Base-by-base conservation (phyloP, 2,329 filamentous ascomycete genomes). In the Davidsoniella eucalypti region DNA sequence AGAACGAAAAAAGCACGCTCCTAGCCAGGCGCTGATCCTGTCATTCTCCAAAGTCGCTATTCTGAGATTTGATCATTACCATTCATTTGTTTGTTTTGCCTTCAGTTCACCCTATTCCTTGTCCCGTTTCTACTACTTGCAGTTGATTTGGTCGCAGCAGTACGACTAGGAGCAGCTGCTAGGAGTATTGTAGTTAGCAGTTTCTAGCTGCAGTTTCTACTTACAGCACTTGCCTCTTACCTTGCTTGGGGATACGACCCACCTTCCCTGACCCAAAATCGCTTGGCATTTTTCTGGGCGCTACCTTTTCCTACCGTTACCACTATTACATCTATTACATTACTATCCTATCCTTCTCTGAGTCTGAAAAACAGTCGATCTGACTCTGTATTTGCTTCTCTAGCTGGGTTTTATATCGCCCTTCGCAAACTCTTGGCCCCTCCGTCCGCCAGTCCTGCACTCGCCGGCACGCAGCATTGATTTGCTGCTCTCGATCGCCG, bases 161-260 rank as follows among this genome's bases (percentile, higher is more conserved):
- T 33, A 33, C 29, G 29, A 33, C 21, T 23, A 12, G 29, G 29
- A 10, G 29, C 12, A 33, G 29, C 12, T 33, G 12, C 29, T 33
- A 12, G 29, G 21, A 23, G 21, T 23, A 23, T 17, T 42, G 39
- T 16, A 17, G 39, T 26, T 44, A 8, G 21, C 29, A 16, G 21
- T 16, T n/a, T 44, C 26, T 45, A 16, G 25, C 43, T 45, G 21
- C 21, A 17, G 25, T 45, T 45, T 45, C 43, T 29, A 45, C 17
- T 45, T 45, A 16, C 25, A 45, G 43, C 25, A 33, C 43, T 45
- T 33, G 29, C 29, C 29, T 33, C 14, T 17, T 37, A 17, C 43
- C 43, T 33, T 45, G 43, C 36, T 38, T 39, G 12, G 29, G 18
- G 44, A 44, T 50, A 46, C 43, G 33, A 41, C 41, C 49, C 42